Percentiles rank a stretch among this genome's conserved stretches.
Evolutionary conservation across 495 filamentous ascomycete species (phyloP).

Genomic region (Neurospora africana): DNA sequence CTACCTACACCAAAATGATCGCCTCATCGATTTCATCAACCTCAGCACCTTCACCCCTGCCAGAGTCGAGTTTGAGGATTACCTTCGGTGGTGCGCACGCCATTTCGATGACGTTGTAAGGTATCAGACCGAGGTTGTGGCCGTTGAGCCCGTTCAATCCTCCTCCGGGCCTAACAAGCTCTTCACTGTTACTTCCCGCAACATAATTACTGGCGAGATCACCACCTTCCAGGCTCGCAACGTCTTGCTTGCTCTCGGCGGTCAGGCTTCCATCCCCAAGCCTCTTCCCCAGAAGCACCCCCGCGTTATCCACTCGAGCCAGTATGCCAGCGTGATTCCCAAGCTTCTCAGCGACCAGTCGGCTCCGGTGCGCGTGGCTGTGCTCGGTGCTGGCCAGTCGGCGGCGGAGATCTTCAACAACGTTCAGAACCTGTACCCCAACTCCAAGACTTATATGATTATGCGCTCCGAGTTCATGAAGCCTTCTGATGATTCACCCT

Average conservation of each 20-base stretch:
- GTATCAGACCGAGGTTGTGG: constrained; percentile 68
- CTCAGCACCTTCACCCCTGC: constrained; percentile 79
- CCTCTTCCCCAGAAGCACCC: constrained; percentile 49
- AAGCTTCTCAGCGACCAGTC: constrained; percentile 47
- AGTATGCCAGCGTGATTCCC: constrained; percentile 58
- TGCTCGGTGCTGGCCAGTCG: constrained; percentile 83
- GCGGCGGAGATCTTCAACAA: constrained; percentile 94
- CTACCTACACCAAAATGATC: constrained; percentile 68
- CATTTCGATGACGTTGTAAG: constrained; percentile 68
- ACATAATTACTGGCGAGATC: constrained; percentile 24
- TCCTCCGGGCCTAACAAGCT: constrained; percentile 35
- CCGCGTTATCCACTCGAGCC: constrained; percentile 79
- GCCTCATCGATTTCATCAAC: constrained; percentile 84
- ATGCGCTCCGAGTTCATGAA: constrained; percentile 71
- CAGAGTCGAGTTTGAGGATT: constrained; percentile 86
- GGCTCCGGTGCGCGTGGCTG: constrained; percentile 59
- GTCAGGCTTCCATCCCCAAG: constrained; percentile 65
- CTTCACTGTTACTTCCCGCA: constrained; percentile 35
- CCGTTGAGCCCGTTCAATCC: constrained; percentile 41
- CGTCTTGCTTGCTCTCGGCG: constrained; percentile 80
- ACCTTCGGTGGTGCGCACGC: constrained; percentile 82
- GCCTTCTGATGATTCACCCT: constrained; percentile 91
- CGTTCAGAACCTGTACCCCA: constrained; percentile 70
- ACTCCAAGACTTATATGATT: constrained; percentile 62
- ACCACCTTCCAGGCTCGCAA: constrained; percentile 48